Evolutionary conservation across 192 early-diverging fungal species (phyloP).

Genomic region (Mortierella alpina): DNA sequence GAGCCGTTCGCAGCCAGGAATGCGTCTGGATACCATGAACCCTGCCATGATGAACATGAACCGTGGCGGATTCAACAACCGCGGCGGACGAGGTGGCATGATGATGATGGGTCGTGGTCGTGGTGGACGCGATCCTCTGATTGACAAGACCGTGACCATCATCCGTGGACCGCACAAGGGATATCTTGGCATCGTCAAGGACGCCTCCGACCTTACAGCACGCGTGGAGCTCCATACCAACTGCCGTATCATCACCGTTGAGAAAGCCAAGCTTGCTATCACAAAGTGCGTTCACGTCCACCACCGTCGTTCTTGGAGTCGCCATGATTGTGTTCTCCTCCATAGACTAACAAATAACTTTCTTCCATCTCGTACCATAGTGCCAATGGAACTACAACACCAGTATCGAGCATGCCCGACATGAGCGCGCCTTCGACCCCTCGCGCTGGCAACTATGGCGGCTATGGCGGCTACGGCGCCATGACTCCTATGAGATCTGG

Average conservation of each 20-base stretch:
- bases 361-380: constrained; percentile 9
- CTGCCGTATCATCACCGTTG: constrained; percentile 81
- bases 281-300: constrained; percentile 55
- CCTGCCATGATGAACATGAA: constrained; percentile 54
- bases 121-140: constrained; percentile 63
- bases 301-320: neutral
- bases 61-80: constrained; percentile 42
- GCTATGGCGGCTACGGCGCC: constrained; percentile 60
- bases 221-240: constrained; percentile 96
- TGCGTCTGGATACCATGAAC: constrained; percentile 55
- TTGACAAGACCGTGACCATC: constrained; percentile 87
- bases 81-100: constrained; percentile 60
- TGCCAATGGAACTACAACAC: constrained; percentile 50
- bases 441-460: constrained; percentile 69
- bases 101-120: constrained; percentile 65
- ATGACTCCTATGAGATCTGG: constrained; percentile 60
- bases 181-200: constrained; percentile 97
- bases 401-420: constrained; percentile 59
- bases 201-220: constrained; percentile 73
- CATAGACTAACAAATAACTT: neutral
- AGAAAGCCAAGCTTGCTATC: constrained; percentile 78
- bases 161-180: constrained; percentile 93
- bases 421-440: constrained; percentile 58
- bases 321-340: no score
- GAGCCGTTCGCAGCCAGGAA: constrained; percentile 50